Base-by-base conservation (phyloP, 768 basidiomycete genomes). In the Mycena olivaceomarginata region DNA sequence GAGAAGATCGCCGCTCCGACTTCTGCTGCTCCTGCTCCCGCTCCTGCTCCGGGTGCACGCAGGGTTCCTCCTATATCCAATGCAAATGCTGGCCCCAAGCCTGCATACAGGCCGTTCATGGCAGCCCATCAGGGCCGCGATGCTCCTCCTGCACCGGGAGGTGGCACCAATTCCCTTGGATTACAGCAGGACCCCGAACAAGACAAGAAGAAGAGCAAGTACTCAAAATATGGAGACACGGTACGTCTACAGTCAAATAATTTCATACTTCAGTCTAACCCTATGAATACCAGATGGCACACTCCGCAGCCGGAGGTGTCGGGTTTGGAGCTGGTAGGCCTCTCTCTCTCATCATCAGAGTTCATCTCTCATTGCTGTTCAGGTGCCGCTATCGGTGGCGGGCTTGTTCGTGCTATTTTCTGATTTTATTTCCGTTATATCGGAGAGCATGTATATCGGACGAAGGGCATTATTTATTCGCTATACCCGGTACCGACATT, bases 301-400 rank as follows among this genome's bases (percentile, higher is more conserved):
- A 92, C 72, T 90, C 91, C 41, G 92, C 92, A 16, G 92, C 88
- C 20, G 94, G 94, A 40, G 95, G 95, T 82, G 91, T 92, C 11
- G 74, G 74, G 41, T 76, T 71, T 12, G 75, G 69, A n/a, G 67
- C 67, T 25, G 67, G 91, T 87, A 16, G 46, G 67, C 70, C 20
- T 57, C 64, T 59, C 12, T 43, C 2, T 18, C 5, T 53, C 40
- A 15, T 8, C 41, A 25, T 70, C 79, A 31, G 31, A 4, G 31
- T 31, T 16, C 77, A 45, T 69, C 39, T 53, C 31, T 57, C 45
- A 15, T 22, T 4, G 4, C 16, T 56, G 12, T n/a, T 74, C 64
- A 88, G 91, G 80, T 41, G 59, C 91, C 81, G 91, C 91, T 37
- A 87, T 92, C 70, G 91, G 90, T 9, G 83, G 89, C 64, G 91